Percentiles rank a stretch among this genome's conserved stretches.
These are phyloP conservation scores for Rhododendron ovatum DNA, from an alignment of 148 eudicot genomes.

Conservation along the genomic window DNA sequence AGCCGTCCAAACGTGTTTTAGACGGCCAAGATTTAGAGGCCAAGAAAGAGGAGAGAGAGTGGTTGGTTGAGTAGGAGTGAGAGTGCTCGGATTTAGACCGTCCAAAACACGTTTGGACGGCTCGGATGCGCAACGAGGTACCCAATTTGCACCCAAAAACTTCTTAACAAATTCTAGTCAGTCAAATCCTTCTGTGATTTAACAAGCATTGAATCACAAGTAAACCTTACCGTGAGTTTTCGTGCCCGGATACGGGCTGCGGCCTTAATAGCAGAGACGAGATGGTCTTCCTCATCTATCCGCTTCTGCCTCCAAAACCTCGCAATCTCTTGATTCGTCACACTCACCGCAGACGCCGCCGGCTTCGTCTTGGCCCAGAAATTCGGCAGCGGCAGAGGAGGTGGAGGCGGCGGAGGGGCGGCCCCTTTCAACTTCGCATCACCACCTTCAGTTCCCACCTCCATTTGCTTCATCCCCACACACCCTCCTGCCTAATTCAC, in stretches of 20 bases:
- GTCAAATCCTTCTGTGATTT: not conserved
- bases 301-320: constrained; percentile 60
- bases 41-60: no score
- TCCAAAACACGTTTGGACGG: no score
- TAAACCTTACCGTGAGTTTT: constrained; percentile 42
- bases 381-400: constrained; percentile 23
- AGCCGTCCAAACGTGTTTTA: no score
- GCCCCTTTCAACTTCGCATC: not conserved
- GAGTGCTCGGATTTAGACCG: no score
- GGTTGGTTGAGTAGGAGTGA: no score
- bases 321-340: constrained; percentile 67
- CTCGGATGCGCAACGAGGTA: no score
- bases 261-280: constrained; percentile 66
- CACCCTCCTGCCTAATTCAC: not conserved
- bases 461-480: constrained; percentile 13
- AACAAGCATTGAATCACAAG: no score
- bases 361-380: not conserved
- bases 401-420: constrained; percentile 13
- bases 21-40: no score
- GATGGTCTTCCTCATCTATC: constrained; percentile 66
- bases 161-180: not conserved
- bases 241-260: constrained; percentile 63
- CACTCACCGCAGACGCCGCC: constrained; percentile 16
- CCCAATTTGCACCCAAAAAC: no score
- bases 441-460: not conserved